Evolutionary conservation across 1,139 yeast genomes (phyloP), one percentile per base, ranked within the genome.

Genomic region (Diutina mesorugosa): DNA sequence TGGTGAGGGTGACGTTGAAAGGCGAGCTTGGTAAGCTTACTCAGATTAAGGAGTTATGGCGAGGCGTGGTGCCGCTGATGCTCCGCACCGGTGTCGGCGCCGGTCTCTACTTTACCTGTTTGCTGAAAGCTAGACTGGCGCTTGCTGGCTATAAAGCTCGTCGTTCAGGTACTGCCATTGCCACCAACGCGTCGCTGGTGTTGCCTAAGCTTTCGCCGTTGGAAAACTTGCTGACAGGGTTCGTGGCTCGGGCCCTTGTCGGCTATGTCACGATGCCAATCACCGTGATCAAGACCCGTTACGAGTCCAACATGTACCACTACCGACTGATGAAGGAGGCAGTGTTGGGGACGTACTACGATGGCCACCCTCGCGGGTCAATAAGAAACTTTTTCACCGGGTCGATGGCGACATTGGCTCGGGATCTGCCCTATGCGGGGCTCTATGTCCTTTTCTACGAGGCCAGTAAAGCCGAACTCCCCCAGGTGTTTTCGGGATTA

Each of bases 341-440:
- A 0, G 67, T 81, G 1, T 71, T 66, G 50, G 81, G 83, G 12
- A 87, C 90, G 4, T 83, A 79, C 59, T 63, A 65, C 55, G 72
- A 72, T 57, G 69, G 67, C 58, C 38, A 35, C 32, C 57, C 55
- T 3, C 57, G 57, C 12, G 74, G 74, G 8, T 71, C 77, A 4
- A 28, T 83, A 1, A 67, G 70, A 26, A 95, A 96, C 38, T 90
- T 91, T 66, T 90, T 90, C 67, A 79, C 81, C 59, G 99, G 99
- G 0, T 87, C 87, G 62, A 82, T 87, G 3, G 96, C 95, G 4
- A 93, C 99, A 0, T 80, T 87, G 61, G 80, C 90, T 18, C 72
- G 99, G 60, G 99, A 93, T 69, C 95, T 97, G 53, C 99, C 99
- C 0, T 89, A 93, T 68, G 97, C 99, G 3, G 99, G 99, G 1